Percentiles rank a stretch among this genome's conserved stretches.
Conservation (phyloP, 306 rosid species). For the Acacia melanoxylon region DNA sequence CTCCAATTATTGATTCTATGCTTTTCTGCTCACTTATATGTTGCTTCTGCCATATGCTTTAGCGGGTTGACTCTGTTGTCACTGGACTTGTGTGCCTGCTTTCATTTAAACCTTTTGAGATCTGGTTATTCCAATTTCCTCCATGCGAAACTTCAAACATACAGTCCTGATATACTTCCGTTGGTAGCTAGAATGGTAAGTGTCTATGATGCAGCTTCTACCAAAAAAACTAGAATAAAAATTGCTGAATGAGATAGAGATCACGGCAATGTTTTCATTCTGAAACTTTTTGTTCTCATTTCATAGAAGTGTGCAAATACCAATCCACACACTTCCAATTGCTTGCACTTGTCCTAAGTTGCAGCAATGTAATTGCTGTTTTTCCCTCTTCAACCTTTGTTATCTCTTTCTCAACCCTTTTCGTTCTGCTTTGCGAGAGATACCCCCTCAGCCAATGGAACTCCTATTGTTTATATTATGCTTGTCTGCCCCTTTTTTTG, state of each 20-base stretch:
- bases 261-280: not conserved
- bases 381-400: not conserved
- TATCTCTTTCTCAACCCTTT: not conserved
- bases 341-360: too few species aligned
- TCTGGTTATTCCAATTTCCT: too few species aligned
- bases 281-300: not conserved
- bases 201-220: too few species aligned
- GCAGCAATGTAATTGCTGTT: too few species aligned
- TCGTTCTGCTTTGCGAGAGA: too few species aligned
- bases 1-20: not conserved
- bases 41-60: not conserved
- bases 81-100: not conserved
- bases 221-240: too few species aligned
- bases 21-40: not conserved
- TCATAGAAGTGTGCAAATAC: not conserved
- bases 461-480: not conserved
- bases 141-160: too few species aligned
- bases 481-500: constrained; percentile 21
- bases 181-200: too few species aligned
- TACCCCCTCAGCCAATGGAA: not conserved
- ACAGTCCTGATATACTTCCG: too few species aligned
- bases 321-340: not conserved
- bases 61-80: not conserved
- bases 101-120: not conserved
- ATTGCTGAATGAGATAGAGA: not conserved